Base-by-base conservation (phyloP, 2,329 filamentous ascomycete genomes). In the Pseudogymnoascus sp. region DNA sequence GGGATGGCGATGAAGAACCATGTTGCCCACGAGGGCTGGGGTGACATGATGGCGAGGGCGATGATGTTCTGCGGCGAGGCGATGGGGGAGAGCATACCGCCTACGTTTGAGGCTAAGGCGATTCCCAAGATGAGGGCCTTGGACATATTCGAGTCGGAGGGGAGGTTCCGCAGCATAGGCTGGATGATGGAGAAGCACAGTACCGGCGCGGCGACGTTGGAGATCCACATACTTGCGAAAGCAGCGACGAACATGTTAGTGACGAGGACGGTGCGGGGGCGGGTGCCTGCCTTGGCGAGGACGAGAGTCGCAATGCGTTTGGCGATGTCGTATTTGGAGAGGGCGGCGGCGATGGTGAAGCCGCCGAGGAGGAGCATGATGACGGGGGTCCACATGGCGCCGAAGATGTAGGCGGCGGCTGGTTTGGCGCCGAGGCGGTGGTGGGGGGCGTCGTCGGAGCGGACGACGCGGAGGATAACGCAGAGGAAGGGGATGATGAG, bases 161-260 rank as follows among this genome's bases (percentile, higher is more conserved):
- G 90, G 35, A 99, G 82, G 65, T 97, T 99, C 64, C 94, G 91
- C 29, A 99, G 83, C 79, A 99, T 92, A 3, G 95, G 94, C 82
- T 96, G 92, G 64, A 99, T 96, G 70, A 99, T 97, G 17, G 92
- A 96, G 75, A 95, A 97, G 79, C 94, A 99, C 38, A 99, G 82
- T 8, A 99, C 94, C 0, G 94, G 94, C 1, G 95, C 93, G 1
- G 94, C 94, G 29, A 99, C 95, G 68, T 99, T 99, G 77, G 92
- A 96, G 71, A 99, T 97, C 81, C 96, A 91, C 94, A 99, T 99
- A 69, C 92, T 97, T 7, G 95, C 89, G 74, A 99, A 95, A 71
- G 94, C 95, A 62, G 93, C 92, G 42, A 99, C 94, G 69, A 97
- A 92, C 94, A 99, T 99, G 77, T 93, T 97, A 61, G 93, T 94